Base-by-base conservation (phyloP, 768 basidiomycete species). In the Mycena indigotica region DNA sequence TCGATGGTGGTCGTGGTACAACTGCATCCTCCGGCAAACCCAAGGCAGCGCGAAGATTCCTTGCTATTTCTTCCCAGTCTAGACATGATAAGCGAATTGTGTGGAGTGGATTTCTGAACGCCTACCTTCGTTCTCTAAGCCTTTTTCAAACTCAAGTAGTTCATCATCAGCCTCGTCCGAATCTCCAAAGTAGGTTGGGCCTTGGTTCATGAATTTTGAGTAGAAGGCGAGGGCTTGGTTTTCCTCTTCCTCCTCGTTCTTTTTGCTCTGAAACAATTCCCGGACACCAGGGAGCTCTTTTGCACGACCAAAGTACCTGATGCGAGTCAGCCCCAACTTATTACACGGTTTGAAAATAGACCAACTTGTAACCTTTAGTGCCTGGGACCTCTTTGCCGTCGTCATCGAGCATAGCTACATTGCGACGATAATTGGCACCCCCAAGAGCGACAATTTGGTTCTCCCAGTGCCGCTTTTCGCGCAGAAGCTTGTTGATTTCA, bases 401-500 rank as follows among this genome's bases (percentile, higher is more conserved):
- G 57, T 93, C 93, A 68, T 96, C 93, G 64, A 93, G 67, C 91
- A 95, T 95, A 50, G 93, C 88, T 13, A 95, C 91, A 69, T 94
- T 97, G 51, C 96, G 79, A 66, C 93, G 81, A 71, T 98, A 98
- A 69, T 98, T 99, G 21, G 95, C 96, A 61, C 96, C 96, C 45
- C 95, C 95, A 1, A 98, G 77, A 5, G 88, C 87, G n/a, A 98
- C 89, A 50, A 98, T 97, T 71, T 97, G 95, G 65, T 95, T 95
- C 76, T 98, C 96, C 93, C 94, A 98, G 72, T 98, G 95, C 40
- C 89, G 75, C 71, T 98, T 98, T 75, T 99, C 96, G 29, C 96
- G 83, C 81, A 99, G 77, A 15, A 97, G 77, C 68, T 88, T 92
- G 79, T 98, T 99, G 63, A 99, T 99, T 67, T 98, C 95, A 71